phyloP scores from a whole-genome alignment of 352 stramenopile genomes.

The Phytophthora europaea region DNA sequence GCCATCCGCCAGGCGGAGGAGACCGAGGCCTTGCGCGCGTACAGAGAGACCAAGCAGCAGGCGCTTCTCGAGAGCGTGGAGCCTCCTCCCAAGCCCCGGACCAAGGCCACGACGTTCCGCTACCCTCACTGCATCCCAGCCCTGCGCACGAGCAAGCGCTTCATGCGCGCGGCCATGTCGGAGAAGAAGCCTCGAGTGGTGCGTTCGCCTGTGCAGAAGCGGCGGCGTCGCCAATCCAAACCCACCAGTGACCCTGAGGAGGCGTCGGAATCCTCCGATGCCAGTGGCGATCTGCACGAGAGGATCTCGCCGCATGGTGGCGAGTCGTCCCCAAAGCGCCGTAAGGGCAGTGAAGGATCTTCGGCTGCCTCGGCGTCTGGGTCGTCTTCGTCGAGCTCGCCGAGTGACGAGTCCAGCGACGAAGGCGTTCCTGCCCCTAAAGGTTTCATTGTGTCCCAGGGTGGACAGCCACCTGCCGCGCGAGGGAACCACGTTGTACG shows the following conservation, averaged over 20 bases:
- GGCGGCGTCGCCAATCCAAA: conserved; percentile 22
- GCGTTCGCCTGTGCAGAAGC: conserved; percentile 17
- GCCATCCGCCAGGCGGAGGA: conserved; percentile 28
- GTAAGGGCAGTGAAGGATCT: conserved; percentile 24
- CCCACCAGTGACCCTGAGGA: conserved; percentile 10
- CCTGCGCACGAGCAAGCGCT: conserved; percentile 37
- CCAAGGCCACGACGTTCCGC: conserved; percentile 33
- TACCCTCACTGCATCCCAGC: conserved; percentile 39
- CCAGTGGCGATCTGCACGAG: conserved; percentile 13
- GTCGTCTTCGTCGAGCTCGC: conserved; percentile 27
- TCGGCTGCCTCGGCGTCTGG: conserved; percentile 17
- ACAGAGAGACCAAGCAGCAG: conserved; percentile 36
- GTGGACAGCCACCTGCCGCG: background rate
- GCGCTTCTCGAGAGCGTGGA: conserved; percentile 15
- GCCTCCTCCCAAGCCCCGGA: conserved; percentile 28
- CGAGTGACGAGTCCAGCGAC: conserved; percentile 26
- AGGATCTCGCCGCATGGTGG: background rate
- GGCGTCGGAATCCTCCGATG: conserved; percentile 27
- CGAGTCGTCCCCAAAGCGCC: conserved; percentile 15
- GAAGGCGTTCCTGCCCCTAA: conserved; percentile 23
- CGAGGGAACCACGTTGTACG: conserved; percentile 1
- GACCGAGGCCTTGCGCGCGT: conserved; percentile 21
- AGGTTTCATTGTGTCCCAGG: background rate
- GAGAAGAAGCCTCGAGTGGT: conserved; percentile 30
- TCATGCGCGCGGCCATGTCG: conserved; percentile 41